These are phyloP conservation scores for Tetrapyrgos nigripes DNA, from an alignment of 1,284 basidiomycete species.

Conservation along the genomic window DNA sequence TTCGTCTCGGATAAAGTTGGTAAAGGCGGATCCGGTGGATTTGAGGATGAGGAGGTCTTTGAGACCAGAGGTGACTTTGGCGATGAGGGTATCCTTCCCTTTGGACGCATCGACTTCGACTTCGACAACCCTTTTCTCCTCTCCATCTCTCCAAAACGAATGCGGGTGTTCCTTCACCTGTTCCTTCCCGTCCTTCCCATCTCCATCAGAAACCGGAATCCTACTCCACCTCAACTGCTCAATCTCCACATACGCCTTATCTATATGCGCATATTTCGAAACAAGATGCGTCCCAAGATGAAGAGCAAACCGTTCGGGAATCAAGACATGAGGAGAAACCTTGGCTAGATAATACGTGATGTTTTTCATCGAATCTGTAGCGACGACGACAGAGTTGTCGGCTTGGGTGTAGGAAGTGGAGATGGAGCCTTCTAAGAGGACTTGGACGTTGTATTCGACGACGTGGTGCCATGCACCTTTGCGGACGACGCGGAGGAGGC, in stretches of 20 bases:
- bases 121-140: constrained; percentile 81
- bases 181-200: constrained; percentile 34
- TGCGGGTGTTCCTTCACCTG: constrained; percentile 70
- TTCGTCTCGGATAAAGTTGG: constrained; percentile 85
- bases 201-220: constrained; percentile 67
- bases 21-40: constrained; percentile 87
- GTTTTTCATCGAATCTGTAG: constrained; percentile 94
- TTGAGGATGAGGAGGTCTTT: constrained; percentile 89
- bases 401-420: constrained; percentile 85
- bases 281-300: constrained; percentile 89
- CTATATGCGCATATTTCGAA: constrained; percentile 82
- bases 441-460: constrained; percentile 83
- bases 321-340: constrained; percentile 83
- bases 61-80: constrained; percentile 72
- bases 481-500: constrained; percentile 86
- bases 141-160: constrained; percentile 89
- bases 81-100: constrained; percentile 65
- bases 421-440: constrained; percentile 85
- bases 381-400: constrained; percentile 85
- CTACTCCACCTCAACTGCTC: constrained; percentile 89
- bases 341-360: constrained; percentile 94
- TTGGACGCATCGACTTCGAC: constrained; percentile 72
- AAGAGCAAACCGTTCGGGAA: constrained; percentile 86
- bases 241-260: constrained; percentile 79
- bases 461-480: constrained; percentile 70